These are phyloP conservation scores for Chalciporus piperatus DNA, from an alignment of 768 basidiomycete genomes.

Conservation along the genomic window DNA sequence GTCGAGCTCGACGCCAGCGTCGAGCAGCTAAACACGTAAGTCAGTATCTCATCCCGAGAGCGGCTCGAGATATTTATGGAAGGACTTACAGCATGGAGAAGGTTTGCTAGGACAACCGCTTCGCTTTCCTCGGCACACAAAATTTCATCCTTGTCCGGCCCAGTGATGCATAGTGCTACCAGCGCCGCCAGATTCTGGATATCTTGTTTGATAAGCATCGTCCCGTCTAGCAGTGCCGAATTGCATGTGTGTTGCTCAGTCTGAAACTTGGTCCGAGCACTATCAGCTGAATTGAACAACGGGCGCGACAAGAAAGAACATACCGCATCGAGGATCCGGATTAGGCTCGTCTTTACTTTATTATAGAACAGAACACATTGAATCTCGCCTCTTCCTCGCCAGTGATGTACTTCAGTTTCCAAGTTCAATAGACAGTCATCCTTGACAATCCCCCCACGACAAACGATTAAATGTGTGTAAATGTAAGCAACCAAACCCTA, in stretches of 20 bases:
- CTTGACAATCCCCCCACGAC: conserved; percentile 9
- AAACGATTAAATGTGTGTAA: conserved; percentile 24
- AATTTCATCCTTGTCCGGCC: conserved; percentile 1
- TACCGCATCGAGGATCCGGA: conserved; percentile 12
- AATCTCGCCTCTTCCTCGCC: conserved; percentile 3
- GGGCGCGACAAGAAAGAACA: too few species aligned
- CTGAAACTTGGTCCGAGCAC: neutral
- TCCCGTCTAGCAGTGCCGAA: conserved; percentile 15
- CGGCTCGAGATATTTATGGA: too few species aligned
- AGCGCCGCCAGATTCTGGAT: conserved; percentile 19
- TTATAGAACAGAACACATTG: conserved; percentile 13
- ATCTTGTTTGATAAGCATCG: conserved; percentile 15
- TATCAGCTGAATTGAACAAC: too few species aligned
- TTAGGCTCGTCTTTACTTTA: conserved; percentile 8
- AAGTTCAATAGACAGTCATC: conserved; percentile 12
- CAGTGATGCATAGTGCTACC: conserved; percentile 11
- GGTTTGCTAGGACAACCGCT: conserved; percentile 13
- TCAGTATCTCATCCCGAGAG: too few species aligned
- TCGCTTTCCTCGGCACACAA: neutral
- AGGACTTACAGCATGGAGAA: conserved; percentile 14
- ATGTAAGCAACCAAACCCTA: conserved; percentile 26
- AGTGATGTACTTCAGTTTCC: conserved; percentile 6
- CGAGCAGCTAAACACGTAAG: conserved; percentile 10
- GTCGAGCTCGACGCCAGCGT: conserved; percentile 9
- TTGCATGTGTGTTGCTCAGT: conserved; percentile 25